Conservation (phyloP, 1,284 basidiomycete genomes). For the Sporisorium scitamineum region DNA sequence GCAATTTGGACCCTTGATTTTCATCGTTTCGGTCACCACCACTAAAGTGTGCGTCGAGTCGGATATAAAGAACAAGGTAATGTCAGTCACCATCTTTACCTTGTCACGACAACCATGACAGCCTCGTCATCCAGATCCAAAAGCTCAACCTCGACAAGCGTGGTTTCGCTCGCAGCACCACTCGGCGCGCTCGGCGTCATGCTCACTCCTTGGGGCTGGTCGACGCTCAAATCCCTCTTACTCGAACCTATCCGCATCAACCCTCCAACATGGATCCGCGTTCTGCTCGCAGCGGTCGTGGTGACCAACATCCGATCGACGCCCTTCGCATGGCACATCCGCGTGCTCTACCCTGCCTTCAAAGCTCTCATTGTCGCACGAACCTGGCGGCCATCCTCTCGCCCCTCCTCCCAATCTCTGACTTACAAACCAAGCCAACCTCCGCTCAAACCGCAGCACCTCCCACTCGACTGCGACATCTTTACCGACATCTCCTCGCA, state of each 20-base stretch:
- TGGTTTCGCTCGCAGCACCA: conserved; percentile 8
- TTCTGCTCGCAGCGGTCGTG: conserved; percentile 36
- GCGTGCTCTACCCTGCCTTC: conserved; percentile 43
- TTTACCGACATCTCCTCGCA: conserved; percentile 37
- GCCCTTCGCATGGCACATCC: conserved; percentile 51
- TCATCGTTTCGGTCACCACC: too few relatives aligned
- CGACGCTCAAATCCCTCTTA: conserved; percentile 16
- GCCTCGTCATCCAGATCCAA: conserved; percentile 6
- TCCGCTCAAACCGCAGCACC: conserved; percentile 27
- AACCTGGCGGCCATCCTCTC: conserved; percentile 11
- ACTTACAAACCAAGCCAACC: conserved; percentile 18
- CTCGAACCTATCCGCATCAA: conserved; percentile 35
- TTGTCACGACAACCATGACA: conserved; percentile 3
- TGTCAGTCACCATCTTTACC: too few relatives aligned
- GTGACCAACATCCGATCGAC: conserved; percentile 46
- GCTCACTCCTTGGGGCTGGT: conserved; percentile 25
- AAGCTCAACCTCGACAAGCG: conserved; percentile 5
- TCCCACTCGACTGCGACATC: conserved; percentile 55
- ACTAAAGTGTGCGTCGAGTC: background rate
- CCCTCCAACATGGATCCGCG: conserved; percentile 46
- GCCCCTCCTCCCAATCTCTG: background rate
- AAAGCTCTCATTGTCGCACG: conserved; percentile 20
- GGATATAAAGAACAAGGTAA: background rate
- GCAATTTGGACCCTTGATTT: too few relatives aligned
- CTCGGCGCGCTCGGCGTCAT: conserved; percentile 21